Conservation (phyloP, 768 basidiomycete species). For the Boletus insuetus region DNA sequence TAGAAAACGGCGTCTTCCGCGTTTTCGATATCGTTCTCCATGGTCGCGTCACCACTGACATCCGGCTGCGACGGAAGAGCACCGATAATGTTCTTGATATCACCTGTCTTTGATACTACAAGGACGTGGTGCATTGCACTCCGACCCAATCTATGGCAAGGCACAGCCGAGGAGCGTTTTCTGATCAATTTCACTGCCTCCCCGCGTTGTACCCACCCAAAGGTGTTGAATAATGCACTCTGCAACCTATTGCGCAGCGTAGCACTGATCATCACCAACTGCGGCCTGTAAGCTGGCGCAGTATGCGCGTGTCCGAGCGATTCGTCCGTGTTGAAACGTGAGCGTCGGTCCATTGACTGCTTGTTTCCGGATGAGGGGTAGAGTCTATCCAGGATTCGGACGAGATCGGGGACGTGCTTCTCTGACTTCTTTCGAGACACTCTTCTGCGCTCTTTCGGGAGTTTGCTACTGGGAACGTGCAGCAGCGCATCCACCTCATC, state of each 20-base stretch:
- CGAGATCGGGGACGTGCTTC: conserved; percentile 57
- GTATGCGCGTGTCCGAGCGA: conserved; percentile 7
- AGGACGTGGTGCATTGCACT: conserved; percentile 53
- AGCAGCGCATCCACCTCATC: conserved; percentile 79
- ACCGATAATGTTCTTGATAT: conserved; percentile 53
- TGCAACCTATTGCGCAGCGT: conserved; percentile 54
- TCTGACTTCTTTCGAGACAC: conserved; percentile 38
- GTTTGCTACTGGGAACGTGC: conserved; percentile 41
- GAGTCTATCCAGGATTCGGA: conserved; percentile 56
- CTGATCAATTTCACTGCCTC: conserved; percentile 33
- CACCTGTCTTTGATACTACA: conserved; percentile 53
- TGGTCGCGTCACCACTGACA: neutral
- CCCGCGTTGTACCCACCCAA: conserved; percentile 54
- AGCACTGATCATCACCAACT: conserved; percentile 68
- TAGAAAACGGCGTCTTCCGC: conserved; percentile 23
- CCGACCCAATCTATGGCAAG: conserved; percentile 26
- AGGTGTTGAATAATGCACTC: conserved; percentile 45
- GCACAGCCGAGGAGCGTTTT: conserved; percentile 24
- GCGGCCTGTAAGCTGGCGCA: conserved; percentile 38
- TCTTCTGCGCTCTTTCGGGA: conserved; percentile 38
- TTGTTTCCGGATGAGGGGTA: conserved; percentile 37
- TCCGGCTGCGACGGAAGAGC: conserved; percentile 29
- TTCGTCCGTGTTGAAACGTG: conserved; percentile 1
- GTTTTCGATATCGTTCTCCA: neutral
- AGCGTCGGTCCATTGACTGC: neutral